Conservation (phyloP, 495 filamentous ascomycete genomes). For the Eremomyces bilateralis region DNA sequence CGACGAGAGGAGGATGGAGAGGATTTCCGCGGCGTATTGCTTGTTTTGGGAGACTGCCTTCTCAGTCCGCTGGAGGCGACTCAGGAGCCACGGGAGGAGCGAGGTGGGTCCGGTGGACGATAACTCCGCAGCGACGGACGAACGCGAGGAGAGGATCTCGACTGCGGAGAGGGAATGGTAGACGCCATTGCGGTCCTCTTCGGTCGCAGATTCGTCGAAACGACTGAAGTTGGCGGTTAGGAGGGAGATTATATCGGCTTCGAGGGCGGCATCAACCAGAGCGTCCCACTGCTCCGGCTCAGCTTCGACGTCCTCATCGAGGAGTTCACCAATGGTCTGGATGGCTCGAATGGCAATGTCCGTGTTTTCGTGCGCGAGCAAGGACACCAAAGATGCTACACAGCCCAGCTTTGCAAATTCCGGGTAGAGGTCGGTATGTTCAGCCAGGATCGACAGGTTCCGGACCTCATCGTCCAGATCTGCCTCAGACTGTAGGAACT, state of each 20-base stretch:
- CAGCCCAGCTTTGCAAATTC: constrained; percentile 69
- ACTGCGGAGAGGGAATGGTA: constrained; percentile 70
- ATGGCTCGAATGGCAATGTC: constrained; percentile 88
- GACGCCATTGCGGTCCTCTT: constrained; percentile 61
- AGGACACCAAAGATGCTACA: constrained; percentile 47
- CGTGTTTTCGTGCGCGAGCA: constrained; percentile 88
- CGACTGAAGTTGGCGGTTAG: constrained; percentile 64
- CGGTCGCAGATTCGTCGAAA: constrained; percentile 48
- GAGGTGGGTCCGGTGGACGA: constrained; percentile 34
- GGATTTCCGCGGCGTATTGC: constrained; percentile 80
- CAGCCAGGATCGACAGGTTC: constrained; percentile 64
- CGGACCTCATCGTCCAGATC: constrained; percentile 84
- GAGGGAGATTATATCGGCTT: constrained; percentile 67
- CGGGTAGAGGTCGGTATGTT: constrained; percentile 65
- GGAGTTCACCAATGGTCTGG: constrained; percentile 80
- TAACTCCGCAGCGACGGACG: constrained; percentile 42
- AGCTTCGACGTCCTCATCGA: constrained; percentile 80
- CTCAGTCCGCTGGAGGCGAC: constrained; percentile 43
- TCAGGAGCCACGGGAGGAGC: constrained; percentile 55
- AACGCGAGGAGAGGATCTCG: constrained; percentile 65
- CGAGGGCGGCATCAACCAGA: constrained; percentile 59
- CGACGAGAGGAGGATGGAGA: constrained; percentile 68
- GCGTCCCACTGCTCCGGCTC: constrained; percentile 64
- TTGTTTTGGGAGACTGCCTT: constrained; percentile 60
- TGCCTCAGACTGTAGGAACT: constrained; percentile 73